Percentiles rank a stretch among this genome's conserved stretches.
Conservation (phyloP, 2,329 filamentous ascomycete species). For the Trichocomaceae sp. region DNA sequence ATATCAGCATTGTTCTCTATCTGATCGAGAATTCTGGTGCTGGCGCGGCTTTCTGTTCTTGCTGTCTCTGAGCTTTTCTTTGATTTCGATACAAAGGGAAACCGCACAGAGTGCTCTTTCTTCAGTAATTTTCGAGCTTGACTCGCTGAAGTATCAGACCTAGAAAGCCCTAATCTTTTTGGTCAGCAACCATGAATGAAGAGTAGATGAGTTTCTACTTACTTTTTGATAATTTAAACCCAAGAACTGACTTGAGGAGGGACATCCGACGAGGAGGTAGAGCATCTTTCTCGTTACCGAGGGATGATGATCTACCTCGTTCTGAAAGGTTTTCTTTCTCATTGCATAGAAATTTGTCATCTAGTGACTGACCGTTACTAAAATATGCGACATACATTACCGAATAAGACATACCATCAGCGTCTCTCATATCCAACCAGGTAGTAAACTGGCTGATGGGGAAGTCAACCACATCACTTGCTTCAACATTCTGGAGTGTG, state of each 20-base stretch:
- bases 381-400: neutral
- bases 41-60: conserved; percentile 13
- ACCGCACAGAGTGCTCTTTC: conserved; percentile 24
- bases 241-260: conserved; percentile 20
- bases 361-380: conserved; percentile 2
- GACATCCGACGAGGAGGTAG: conserved; percentile 17
- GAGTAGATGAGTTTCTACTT: neutral
- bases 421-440: conserved; percentile 10
- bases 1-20: conserved; percentile 8
- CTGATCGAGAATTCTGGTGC: conserved; percentile 5
- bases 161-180: conserved; percentile 18
- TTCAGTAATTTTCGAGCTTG: conserved; percentile 23
- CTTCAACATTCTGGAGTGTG: conserved; percentile 5
- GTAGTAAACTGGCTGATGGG: conserved; percentile 11
- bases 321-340: conserved; percentile 16
- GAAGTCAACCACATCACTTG: conserved; percentile 10
- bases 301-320: conserved; percentile 11
- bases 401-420: conserved; percentile 7
- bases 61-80: conserved; percentile 15
- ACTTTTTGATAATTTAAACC: conserved; percentile 22
- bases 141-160: conserved; percentile 18
- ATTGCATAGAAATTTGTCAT: conserved; percentile 18
- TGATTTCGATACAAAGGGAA: conserved; percentile 23
- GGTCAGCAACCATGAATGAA: neutral
- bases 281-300: conserved; percentile 17